Evolutionary conservation across 2,329 filamentous ascomycete genomes (phyloP).

Genomic region (Botrytis tulipae): DNA sequence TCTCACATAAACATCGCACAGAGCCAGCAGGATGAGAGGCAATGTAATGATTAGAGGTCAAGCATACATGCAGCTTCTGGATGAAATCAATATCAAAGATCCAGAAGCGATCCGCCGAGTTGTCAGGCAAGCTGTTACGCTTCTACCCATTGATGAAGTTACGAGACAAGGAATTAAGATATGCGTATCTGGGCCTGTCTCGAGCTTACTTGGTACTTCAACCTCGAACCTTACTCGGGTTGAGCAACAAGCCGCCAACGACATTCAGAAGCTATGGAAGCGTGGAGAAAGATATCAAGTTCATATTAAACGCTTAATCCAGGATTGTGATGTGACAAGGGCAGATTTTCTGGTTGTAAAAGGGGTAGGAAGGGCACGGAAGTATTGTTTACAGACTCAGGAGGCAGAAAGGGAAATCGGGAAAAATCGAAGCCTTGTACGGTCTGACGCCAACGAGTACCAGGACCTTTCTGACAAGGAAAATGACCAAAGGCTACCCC

Average conservation of each 20-base stretch:
- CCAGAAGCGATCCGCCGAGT: background rate
- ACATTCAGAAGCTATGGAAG: background rate
- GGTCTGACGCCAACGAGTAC: background rate
- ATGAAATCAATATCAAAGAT: background rate
- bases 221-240: background rate
- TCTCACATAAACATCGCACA: background rate
- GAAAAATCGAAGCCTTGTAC: accelerated
- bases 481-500: background rate
- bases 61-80: background rate
- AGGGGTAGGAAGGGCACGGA: background rate
- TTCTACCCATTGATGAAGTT: background rate
- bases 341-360: background rate
- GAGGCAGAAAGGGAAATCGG: background rate
- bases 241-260: background rate
- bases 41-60: background rate
- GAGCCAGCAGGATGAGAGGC: background rate
- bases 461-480: background rate
- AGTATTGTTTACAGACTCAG: background rate
- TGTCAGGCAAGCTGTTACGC: background rate
- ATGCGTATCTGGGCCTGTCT: background rate
- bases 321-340: background rate
- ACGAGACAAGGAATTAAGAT: background rate
- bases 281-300: background rate
- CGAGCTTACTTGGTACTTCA: background rate
- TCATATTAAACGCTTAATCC: background rate